Conservation (phyloP, 2,329 filamentous ascomycete species). For the Xylariaceae sp. region DNA sequence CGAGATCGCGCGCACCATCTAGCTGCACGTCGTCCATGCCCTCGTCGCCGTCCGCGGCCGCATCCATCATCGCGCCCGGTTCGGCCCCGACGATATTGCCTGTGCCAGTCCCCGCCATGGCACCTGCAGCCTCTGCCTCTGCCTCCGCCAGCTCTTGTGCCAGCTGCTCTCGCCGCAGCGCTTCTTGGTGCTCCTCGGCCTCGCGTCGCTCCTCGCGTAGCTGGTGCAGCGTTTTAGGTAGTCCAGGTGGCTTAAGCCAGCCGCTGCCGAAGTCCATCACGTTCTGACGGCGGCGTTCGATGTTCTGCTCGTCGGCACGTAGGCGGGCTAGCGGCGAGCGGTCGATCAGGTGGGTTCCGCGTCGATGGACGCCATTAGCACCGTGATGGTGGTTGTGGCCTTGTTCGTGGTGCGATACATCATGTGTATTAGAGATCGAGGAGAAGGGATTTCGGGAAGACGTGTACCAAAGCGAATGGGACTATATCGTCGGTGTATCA, state of each 20-base stretch:
- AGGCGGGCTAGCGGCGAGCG: slow-evolving; percentile 63
- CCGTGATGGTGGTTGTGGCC: slow-evolving; percentile 26
- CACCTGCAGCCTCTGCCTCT: slow-evolving; percentile 39
- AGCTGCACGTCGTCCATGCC: slow-evolving; percentile 51
- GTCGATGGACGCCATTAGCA: slow-evolving; percentile 20
- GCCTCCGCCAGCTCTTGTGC: slow-evolving; percentile 70
- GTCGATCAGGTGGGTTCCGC: slow-evolving; percentile 42
- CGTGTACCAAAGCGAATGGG: slow-evolving; percentile 68
- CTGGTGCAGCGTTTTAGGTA: slow-evolving; percentile 84
- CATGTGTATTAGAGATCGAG: slow-evolving; percentile 31
- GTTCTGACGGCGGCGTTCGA: slow-evolving; percentile 71
- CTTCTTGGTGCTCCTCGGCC: slow-evolving; percentile 75
- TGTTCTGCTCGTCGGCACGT: slow-evolving; percentile 67
- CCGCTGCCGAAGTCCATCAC: slow-evolving; percentile 80
- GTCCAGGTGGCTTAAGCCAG: slow-evolving; percentile 86
- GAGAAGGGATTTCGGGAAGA: slow-evolving; percentile 50
- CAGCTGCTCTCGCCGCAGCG: slow-evolving; percentile 63
- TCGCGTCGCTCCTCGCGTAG: slow-evolving; percentile 86
- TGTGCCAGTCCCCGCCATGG: slow-evolving; percentile 22
- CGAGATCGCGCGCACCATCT: slow-evolving; percentile 55
- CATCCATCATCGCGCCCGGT: slow-evolving; percentile 33
- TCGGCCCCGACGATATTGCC: slow-evolving; percentile 28
- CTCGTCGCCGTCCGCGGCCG: slow-evolving; percentile 25
- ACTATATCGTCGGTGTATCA: slow-evolving; percentile 39
- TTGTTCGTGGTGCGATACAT: slow-evolving; percentile 26